A percentile compares a stretch with the other conserved stretches of the same genome.
phyloP scores from a whole-genome alignment of 257 asterid genomes.

The Apocynum venetum region DNA sequence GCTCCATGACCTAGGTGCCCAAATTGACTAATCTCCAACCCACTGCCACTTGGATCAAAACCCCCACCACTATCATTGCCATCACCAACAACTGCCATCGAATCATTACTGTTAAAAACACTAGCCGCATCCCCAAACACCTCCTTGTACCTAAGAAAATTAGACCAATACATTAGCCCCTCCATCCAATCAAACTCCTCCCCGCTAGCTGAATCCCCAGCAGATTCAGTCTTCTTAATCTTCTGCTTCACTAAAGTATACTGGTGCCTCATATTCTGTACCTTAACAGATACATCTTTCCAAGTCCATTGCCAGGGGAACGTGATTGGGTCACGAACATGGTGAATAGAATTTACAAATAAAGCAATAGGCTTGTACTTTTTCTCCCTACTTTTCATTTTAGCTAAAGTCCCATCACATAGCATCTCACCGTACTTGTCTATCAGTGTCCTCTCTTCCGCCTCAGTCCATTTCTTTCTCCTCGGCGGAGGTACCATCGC shows the following conservation, averaged over 20 bases:
- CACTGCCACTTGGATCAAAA: constrained; percentile 58
- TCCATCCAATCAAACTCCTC: constrained; percentile 98
- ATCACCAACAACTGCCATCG: constrained; percentile 42
- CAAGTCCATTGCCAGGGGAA: constrained; percentile 98
- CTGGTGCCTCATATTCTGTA: constrained; percentile 98
- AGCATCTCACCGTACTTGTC: constrained; percentile 84
- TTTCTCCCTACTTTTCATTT: constrained; percentile 95
- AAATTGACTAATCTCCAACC: constrained; percentile 56
- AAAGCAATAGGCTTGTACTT: constrained; percentile 80
- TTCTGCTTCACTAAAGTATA: constrained; percentile 95
- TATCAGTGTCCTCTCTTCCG: constrained; percentile 86
- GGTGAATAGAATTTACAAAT: constrained; percentile 74
- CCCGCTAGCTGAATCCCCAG: constrained; percentile 41
- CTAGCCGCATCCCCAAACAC: constrained; percentile 81
- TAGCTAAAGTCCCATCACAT: constrained; percentile 66
- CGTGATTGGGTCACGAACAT: constrained; percentile 51
- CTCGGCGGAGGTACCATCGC: constrained; percentile 82
- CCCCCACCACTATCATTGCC: constrained; percentile 63
- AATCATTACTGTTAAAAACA: constrained; percentile 38
- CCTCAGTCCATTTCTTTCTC: constrained; percentile 98
- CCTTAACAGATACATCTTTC: constrained; percentile 95
- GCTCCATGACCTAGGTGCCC: constrained; percentile 61
- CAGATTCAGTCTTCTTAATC: constrained; percentile 66
- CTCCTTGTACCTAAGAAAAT: constrained; percentile 81
- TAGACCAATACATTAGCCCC: constrained; percentile 83